Evolutionary conservation across 768 basidiomycete species (phyloP).

Genomic region (Saitozyma sp.): DNA sequence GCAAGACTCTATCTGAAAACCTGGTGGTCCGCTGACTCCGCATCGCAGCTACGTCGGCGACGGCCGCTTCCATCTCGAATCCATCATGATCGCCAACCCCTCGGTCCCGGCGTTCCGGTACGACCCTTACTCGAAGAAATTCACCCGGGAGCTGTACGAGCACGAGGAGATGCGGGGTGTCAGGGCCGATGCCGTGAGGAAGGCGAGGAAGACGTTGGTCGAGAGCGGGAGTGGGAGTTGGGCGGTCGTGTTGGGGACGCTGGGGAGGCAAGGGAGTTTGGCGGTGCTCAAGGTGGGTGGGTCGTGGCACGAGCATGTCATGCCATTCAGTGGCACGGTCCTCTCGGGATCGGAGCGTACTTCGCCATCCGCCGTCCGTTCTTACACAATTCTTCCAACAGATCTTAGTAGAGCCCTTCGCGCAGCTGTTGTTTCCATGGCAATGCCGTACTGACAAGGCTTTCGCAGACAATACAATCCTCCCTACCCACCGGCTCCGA

Average conservation of each 20-base stretch:
- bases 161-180: slow-evolving; percentile 80
- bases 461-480: slow-evolving; percentile 11
- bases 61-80: slow-evolving; percentile 95
- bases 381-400: not conserved
- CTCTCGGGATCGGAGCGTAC: too few relatives aligned
- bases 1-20: too few relatives aligned
- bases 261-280: slow-evolving; percentile 91
- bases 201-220: slow-evolving; percentile 65
- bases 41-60: slow-evolving; percentile 83
- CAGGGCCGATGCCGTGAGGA: slow-evolving; percentile 71
- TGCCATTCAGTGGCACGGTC: too few relatives aligned
- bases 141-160: slow-evolving; percentile 88
- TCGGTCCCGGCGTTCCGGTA: slow-evolving; percentile 92
- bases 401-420: not conserved
- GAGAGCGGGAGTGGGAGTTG: slow-evolving; percentile 58
- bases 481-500: slow-evolving; percentile 14
- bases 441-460: too few relatives aligned
- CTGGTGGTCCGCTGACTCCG: too few relatives aligned
- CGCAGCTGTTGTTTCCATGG: not conserved
- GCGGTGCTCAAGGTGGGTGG: slow-evolving; percentile 71
- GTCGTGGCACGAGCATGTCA: too few relatives aligned
- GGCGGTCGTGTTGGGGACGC: slow-evolving; percentile 91
- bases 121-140: slow-evolving; percentile 96
- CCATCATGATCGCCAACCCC: slow-evolving; percentile 99
- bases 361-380: too few relatives aligned